Evolutionary conservation across 1,284 basidiomycete genomes (phyloP).

Genomic region (Malassezia equina): DNA sequence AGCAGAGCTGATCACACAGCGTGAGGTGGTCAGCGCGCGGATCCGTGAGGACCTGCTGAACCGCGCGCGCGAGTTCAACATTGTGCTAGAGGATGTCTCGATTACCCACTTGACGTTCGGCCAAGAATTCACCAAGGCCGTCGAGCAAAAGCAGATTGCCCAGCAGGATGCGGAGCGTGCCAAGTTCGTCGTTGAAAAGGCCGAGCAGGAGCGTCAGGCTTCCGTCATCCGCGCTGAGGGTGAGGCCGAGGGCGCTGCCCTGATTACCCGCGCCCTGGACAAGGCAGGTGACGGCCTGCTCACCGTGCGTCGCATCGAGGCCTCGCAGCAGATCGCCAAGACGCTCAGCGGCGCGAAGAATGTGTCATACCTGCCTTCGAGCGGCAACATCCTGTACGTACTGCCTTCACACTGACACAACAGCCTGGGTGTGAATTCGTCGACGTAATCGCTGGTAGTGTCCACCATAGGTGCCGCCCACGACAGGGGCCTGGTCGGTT

Average conservation of each 20-base stretch:
- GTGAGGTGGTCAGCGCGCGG: conserved; percentile 68
- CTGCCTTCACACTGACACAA: background rate
- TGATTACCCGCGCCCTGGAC: conserved; percentile 82
- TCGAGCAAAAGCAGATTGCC: conserved; percentile 95
- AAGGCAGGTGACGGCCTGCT: conserved; percentile 93
- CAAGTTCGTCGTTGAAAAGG: conserved; percentile 90
- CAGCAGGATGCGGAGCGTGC: conserved; percentile 89
- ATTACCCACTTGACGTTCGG: conserved; percentile 60
- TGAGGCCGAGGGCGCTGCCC: conserved; percentile 76
- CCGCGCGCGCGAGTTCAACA: conserved; percentile 90
- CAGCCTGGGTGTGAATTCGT: conserved; percentile 13
- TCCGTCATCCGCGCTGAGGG: conserved; percentile 96
- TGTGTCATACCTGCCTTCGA: conserved; percentile 51
- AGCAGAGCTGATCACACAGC: conserved; percentile 73
- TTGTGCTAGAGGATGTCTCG: conserved; percentile 91
- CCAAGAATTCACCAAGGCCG: conserved; percentile 61
- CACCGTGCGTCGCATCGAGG: conserved; percentile 90
- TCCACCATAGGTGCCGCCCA: background rate
- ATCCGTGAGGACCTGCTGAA: conserved; percentile 86
- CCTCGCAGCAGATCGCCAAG: conserved; percentile 79
- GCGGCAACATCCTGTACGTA: conserved; percentile 44
- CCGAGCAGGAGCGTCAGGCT: conserved; percentile 97
- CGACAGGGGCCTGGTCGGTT: background rate
- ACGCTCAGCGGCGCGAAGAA: conserved; percentile 49
- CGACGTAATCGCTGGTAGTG: background rate